Percentiles rank a stretch among this genome's conserved stretches.
Evolutionary conservation across 768 basidiomycete species (phyloP).

Genomic region (Boletus coccyginus): DNA sequence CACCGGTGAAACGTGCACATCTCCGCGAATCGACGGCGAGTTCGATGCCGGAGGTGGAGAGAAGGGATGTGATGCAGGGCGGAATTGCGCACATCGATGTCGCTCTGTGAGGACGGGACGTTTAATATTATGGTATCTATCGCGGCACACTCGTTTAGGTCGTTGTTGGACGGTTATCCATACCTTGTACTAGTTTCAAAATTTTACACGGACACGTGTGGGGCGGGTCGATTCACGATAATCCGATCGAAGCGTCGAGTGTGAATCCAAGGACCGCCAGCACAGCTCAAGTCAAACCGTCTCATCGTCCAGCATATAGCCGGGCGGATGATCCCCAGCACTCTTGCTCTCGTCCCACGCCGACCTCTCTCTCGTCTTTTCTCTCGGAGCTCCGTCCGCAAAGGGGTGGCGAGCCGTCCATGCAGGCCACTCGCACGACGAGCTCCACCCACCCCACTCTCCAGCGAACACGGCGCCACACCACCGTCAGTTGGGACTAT

Average conservation of each 20-base stretch:
- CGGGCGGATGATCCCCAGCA: background rate
- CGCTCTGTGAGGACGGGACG: constrained; percentile 11
- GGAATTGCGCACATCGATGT: constrained; percentile 30
- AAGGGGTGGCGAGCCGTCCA: too few relatives aligned
- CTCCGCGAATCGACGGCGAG: constrained; percentile 17
- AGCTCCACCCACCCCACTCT: background rate
- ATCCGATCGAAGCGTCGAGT: constrained; percentile 18
- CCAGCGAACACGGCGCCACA: constrained; percentile 13
- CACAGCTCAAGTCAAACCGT: background rate
- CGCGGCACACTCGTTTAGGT: too few relatives aligned
- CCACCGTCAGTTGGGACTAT: constrained; percentile 21
- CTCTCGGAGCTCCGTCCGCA: too few relatives aligned
- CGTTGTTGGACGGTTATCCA: too few relatives aligned
- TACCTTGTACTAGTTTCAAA: too few relatives aligned
- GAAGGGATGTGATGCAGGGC: constrained; percentile 14
- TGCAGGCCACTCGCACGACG: too few relatives aligned
- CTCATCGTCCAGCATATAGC: background rate
- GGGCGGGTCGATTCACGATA: constrained; percentile 14
- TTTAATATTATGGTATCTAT: constrained; percentile 20
- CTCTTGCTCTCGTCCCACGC: too few relatives aligned
- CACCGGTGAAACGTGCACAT: constrained; percentile 15
- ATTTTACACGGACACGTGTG: constrained; percentile 4
- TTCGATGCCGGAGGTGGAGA: constrained; percentile 24
- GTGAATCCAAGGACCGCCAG: constrained; percentile 15
- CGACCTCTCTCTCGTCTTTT: too few relatives aligned